Percentiles rank a stretch among this genome's conserved stretches.
Conservation (phyloP, 495 filamentous ascomycete genomes). For the Lophium mytilinum region DNA sequence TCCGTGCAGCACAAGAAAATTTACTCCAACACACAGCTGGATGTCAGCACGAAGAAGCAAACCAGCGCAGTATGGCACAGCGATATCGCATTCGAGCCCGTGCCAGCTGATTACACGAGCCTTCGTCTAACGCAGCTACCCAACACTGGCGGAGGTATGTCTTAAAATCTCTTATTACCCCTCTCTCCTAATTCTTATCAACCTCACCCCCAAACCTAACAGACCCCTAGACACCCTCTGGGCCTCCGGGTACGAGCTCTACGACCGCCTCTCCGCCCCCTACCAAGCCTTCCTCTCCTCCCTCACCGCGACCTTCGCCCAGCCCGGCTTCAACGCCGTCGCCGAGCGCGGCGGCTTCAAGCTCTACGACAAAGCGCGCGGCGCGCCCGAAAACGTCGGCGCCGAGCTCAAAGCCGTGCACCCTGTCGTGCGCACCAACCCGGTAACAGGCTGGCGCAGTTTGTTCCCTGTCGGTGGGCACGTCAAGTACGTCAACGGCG, state of each 20-base stretch:
- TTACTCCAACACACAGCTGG: constrained; percentile 16
- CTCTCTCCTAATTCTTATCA: background rate
- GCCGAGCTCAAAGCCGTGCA: constrained; percentile 54
- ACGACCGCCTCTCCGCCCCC: constrained; percentile 58
- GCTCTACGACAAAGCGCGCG: constrained; percentile 48
- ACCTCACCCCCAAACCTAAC: background rate
- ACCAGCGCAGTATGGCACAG: constrained; percentile 28
- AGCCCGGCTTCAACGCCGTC: constrained; percentile 49
- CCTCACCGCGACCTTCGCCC: constrained; percentile 55
- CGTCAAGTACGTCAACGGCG: constrained; percentile 52
- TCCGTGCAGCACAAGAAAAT: constrained; percentile 47
- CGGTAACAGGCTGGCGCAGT: constrained; percentile 67
- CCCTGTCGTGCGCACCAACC: constrained; percentile 68
- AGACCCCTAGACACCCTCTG: constrained; percentile 53
- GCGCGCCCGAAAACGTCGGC: constrained; percentile 60
- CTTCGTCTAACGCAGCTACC: constrained; percentile 48
- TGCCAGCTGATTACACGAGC: constrained; percentile 30
- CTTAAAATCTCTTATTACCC: constrained; percentile 9
- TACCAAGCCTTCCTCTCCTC: constrained; percentile 57
- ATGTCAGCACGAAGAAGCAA: constrained; percentile 22
- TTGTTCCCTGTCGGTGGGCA: constrained; percentile 59
- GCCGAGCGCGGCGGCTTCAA: constrained; percentile 47
- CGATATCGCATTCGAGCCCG: constrained; percentile 35
- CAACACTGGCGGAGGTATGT: constrained; percentile 59
- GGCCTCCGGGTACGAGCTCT: constrained; percentile 67